phyloP scores from a whole-genome alignment of 83 land plant genomes.

The Isoetes engelmannii region DNA sequence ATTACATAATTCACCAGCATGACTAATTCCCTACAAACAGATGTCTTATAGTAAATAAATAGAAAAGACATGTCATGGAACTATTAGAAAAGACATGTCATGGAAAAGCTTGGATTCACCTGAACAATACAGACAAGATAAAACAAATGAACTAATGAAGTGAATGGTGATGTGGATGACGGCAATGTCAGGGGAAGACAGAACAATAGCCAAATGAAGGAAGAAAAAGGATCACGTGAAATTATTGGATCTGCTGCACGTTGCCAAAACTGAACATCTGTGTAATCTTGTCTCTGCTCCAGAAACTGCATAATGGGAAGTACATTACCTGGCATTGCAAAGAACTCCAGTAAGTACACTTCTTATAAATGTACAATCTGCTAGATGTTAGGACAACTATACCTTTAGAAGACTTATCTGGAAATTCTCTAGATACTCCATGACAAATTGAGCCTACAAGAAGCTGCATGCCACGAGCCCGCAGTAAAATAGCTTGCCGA shows the following conservation, averaged over 20 bases:
- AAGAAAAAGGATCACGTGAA: conserved; percentile 79
- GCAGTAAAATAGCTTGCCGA: conserved; percentile 44
- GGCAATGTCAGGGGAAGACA: conserved; percentile 69
- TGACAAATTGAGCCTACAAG: conserved; percentile 56
- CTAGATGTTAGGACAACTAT: background rate
- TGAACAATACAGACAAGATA: conserved; percentile 67
- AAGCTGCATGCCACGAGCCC: conserved; percentile 71
- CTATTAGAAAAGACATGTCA: too few species aligned
- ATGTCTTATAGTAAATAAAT: too few species aligned
- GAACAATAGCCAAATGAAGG: conserved; percentile 81
- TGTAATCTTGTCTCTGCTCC: conserved; percentile 37
- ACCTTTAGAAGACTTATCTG: conserved; percentile 31
- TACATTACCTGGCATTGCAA: conserved; percentile 37
- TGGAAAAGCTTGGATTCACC: conserved; percentile 31
- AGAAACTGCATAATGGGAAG: conserved; percentile 33
- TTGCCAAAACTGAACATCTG: conserved; percentile 68
- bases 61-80: too few species aligned
- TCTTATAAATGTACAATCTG: background rate
- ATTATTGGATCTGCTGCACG: conserved; percentile 76
- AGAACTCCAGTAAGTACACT: background rate
- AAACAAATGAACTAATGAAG: conserved; percentile 73
- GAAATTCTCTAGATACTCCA: conserved; percentile 39
- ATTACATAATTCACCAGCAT: too few species aligned
- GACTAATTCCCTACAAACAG: too few species aligned
- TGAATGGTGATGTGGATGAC: conserved; percentile 39